phyloP scores from a whole-genome alignment of 2,329 filamentous ascomycete species.

The Fusarium hostae region DNA sequence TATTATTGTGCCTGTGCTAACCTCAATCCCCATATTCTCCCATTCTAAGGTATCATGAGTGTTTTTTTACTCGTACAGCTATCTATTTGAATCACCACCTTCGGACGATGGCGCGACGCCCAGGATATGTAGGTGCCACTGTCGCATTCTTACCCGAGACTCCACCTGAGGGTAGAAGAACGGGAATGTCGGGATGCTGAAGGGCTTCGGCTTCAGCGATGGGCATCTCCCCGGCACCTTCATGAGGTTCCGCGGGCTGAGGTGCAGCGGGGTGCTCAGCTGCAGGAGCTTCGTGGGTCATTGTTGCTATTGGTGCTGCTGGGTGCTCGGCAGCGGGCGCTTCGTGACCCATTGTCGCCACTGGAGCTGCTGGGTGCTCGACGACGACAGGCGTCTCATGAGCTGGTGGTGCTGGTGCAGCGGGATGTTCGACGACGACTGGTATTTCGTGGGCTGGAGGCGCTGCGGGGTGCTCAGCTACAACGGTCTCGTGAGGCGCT shows the following conservation, averaged over 20 bases:
- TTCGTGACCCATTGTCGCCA: not conserved
- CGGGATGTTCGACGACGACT: not conserved
- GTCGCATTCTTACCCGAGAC: not conserved
- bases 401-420: not conserved
- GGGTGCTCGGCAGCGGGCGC: not conserved
- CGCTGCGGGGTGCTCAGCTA: not conserved
- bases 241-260: not conserved
- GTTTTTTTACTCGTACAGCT: not conserved
- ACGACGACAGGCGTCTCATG: not conserved
- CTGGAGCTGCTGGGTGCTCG: not conserved
- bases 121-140: constrained; percentile 1
- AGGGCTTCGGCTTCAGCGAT: constrained; percentile 8
- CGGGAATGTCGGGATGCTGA: constrained; percentile 2
- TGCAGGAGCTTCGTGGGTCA: not conserved
- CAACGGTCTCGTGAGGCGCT: not conserved
- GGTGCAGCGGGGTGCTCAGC: not conserved
- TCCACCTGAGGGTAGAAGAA: constrained; percentile 6
- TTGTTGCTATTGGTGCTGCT: not conserved
- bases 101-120: constrained; percentile 18
- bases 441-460: not conserved
- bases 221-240: not conserved
- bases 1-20: constrained; percentile 15
- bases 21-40: too few relatives aligned
- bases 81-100: not conserved
- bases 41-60: not conserved